phyloP scores from a whole-genome alignment of 2,329 filamentous ascomycete species.

The Colletotrichum chlorophyti region DNA sequence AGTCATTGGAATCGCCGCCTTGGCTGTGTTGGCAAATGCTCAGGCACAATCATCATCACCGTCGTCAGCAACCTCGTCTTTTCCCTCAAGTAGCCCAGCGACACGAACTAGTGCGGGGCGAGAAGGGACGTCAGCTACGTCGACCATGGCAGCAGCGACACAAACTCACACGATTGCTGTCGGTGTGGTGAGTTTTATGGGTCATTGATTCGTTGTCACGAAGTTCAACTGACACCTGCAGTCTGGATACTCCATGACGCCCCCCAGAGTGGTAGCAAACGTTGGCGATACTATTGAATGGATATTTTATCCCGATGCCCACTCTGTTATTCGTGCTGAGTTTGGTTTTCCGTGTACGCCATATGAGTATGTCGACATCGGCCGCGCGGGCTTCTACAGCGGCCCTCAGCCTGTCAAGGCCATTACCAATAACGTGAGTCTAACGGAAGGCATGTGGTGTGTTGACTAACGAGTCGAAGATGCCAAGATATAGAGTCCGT shows the following conservation, averaged over 20 bases:
- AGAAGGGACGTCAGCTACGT: background rate
- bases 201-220: background rate
- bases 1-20: background rate
- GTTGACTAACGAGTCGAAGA: conserved; percentile 47
- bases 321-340: conserved; percentile 68
- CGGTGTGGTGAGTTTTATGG: conserved; percentile 14
- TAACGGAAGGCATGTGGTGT: background rate
- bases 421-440: conserved; percentile 52
- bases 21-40: conserved; percentile 2
- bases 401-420: conserved; percentile 54
- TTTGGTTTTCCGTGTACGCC: conserved; percentile 69
- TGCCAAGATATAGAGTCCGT: conserved; percentile 47
- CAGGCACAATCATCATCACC: conserved; percentile 8
- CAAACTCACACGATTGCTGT: conserved; percentile 26
- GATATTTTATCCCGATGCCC: conserved; percentile 67
- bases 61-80: background rate
- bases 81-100: background rate
- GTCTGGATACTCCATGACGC: conserved; percentile 41
- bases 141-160: background rate
- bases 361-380: conserved; percentile 57
- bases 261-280: conserved; percentile 37
- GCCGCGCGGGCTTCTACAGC: conserved; percentile 60
- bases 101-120: background rate
- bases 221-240: conserved; percentile 8
- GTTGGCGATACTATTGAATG: conserved; percentile 62